Percentiles rank a stretch among this genome's conserved stretches.
Evolutionary conservation across 257 asterid species (phyloP).

Genomic region (Euphrasia confusa): DNA sequence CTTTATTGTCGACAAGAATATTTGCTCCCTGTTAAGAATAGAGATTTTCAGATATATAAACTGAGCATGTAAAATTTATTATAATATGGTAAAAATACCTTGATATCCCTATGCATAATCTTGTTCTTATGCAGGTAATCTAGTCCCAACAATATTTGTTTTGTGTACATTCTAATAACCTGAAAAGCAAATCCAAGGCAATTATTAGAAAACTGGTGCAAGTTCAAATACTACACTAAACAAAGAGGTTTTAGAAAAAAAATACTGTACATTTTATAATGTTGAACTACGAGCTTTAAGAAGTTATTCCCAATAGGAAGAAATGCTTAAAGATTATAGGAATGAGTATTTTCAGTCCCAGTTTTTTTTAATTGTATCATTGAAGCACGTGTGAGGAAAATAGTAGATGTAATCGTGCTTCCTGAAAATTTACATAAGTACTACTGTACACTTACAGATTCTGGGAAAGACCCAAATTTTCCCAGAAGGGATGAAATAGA

Average conservation of each 20-base stretch:
- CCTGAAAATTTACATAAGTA: constrained; percentile 1
- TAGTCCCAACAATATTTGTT: constrained; percentile 80
- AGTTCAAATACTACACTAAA: constrained; percentile 2
- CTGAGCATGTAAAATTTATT: constrained; percentile 15
- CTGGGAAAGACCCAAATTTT: constrained; percentile 94
- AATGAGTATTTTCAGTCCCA: constrained; percentile 15
- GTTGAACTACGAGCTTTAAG: constrained; percentile 19
- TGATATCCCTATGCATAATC: constrained; percentile 97
- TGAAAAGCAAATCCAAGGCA: constrained; percentile 33
- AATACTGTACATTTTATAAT: neutral
- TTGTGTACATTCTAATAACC: constrained; percentile 97
- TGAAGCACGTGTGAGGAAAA: constrained; percentile 8
- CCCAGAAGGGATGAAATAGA: constrained; percentile 95
- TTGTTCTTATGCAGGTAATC: constrained; percentile 93
- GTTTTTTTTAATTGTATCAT: constrained; percentile 3
- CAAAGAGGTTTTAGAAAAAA: constrained; percentile 7
- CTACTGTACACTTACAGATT: constrained; percentile 63
- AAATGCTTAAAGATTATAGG: constrained; percentile 3
- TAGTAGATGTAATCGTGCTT: constrained; percentile 3
- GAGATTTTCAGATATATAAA: constrained; percentile 16
- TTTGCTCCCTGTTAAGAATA: constrained; percentile 74
- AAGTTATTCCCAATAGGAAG: constrained; percentile 21
- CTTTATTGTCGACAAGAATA: constrained; percentile 94
- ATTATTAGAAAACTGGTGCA: constrained; percentile 17
- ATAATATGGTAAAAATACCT: constrained; percentile 41